Evolutionary conservation across 2,329 filamentous ascomycete genomes (phyloP), one percentile per base, ranked within the genome.

Genomic region (Pseudopithomyces chartarum): DNA sequence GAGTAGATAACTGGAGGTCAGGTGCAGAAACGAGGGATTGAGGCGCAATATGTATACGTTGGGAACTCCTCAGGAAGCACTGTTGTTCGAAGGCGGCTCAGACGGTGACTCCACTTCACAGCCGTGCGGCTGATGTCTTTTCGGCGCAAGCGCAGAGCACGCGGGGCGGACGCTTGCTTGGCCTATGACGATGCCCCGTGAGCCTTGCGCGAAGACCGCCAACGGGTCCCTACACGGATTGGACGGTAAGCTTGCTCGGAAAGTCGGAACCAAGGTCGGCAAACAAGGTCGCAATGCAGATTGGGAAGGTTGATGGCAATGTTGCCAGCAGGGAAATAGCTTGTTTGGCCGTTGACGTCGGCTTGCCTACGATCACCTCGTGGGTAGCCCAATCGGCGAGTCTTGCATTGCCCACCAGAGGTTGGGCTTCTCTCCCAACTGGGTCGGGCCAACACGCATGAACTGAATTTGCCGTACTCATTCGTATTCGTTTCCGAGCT

Each of bases 81-180:
- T 45, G 43, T 12, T 20, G 3, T 45, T 45, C 38, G 40, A 53
- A 29, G 48, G 48, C 48, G 48, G 48, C 48, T 42, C 29, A 38
- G 50, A 53, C 1, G 34, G 33, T 38, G 39, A 45, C 47, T 47
- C 66, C 65, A 69, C 66, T 64, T 10, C 65, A 64, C 65, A 64
- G 56, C 54, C 52, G 45, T 65, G 66, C 65, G 66, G 67, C 67
- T 70, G 67, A 64, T 58, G 51, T 19, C 55, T 32, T 39, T 45
- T 29, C 49, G 45, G 45, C 40, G 39, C 45, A 43, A 42, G 46
- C 46, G 40, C 61, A 59, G 54, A 59, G 47, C 56, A 46, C 62
- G 61, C 66, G 63, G 61, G 66, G 59, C 26, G 62, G 66, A 58
- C 26, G 39, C 55, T 57, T 57, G 51, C 55, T 57, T 57, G 51